A percentile compares a stretch with the other conserved stretches of the same genome.
phyloP scores from a whole-genome alignment of 2,329 filamentous ascomycete genomes.

The Fusarium hainanense region DNA sequence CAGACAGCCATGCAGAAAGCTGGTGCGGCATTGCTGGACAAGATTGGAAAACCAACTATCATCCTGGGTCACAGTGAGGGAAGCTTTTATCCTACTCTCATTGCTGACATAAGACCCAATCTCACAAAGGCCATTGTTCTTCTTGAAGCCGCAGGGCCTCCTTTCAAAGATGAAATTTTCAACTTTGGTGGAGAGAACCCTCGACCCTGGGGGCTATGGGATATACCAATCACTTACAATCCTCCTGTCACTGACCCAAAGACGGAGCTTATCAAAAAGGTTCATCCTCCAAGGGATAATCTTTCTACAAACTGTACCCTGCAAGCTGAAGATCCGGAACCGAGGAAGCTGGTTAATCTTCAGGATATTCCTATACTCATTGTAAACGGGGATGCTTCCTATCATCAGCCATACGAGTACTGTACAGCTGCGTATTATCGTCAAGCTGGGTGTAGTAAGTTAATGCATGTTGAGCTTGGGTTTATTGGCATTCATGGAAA shows the following conservation, averaged over 20 bases:
- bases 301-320: conserved; percentile 33
- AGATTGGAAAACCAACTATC: conserved; percentile 55
- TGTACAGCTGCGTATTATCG: conserved; percentile 37
- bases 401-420: conserved; percentile 39
- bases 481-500: conserved; percentile 36
- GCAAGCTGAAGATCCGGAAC: conserved; percentile 21
- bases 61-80: conserved; percentile 61
- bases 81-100: conserved; percentile 51
- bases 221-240: conserved; percentile 60
- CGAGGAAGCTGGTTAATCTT: conserved; percentile 49
- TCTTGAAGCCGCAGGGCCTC: conserved; percentile 61
- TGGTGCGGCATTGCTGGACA: conserved; percentile 56
- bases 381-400: conserved; percentile 33
- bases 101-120: conserved; percentile 49
- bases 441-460: conserved; percentile 39
- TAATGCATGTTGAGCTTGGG: conserved; percentile 36
- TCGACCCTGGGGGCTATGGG: conserved; percentile 59
- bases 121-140: conserved; percentile 56
- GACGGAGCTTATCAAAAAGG: conserved; percentile 25
- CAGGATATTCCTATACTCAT: conserved; percentile 45
- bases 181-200: conserved; percentile 50
- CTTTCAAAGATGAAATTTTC: conserved; percentile 57
- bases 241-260: conserved; percentile 49
- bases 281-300: background rate
- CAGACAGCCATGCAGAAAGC: conserved; percentile 34